Evolutionary conservation across 257 asterid species (phyloP).

Genomic region (Solanum medicagineum): DNA sequence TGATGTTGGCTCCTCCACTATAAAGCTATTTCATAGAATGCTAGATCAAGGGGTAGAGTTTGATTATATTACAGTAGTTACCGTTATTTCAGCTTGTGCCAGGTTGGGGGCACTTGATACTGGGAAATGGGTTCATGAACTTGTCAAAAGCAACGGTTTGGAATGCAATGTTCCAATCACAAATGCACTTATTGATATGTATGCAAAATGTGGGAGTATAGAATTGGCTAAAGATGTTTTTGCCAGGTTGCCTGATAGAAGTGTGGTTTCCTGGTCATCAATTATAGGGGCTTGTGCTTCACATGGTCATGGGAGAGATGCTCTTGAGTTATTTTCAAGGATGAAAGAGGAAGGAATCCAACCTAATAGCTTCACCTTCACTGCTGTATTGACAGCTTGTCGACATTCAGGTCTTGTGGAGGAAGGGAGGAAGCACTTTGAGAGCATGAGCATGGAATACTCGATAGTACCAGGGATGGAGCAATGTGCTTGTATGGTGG

Average conservation of each 20-base stretch:
- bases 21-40: conserved; percentile 5
- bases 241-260: neutral
- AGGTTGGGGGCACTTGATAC: conserved; percentile 5
- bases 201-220: conserved; percentile 13
- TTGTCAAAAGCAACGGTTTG: neutral
- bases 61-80: conserved; percentile 7
- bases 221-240: conserved; percentile 3
- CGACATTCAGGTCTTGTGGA: conserved; percentile 10
- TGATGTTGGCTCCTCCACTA: neutral
- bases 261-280: conserved; percentile 9
- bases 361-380: conserved; percentile 9
- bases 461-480: conserved; percentile 3
- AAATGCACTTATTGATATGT: conserved; percentile 12
- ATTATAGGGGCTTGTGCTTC: conserved; percentile 10
- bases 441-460: conserved; percentile 6
- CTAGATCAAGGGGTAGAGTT: neutral
- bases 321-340: conserved; percentile 1
- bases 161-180: conserved; percentile 1
- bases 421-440: conserved; percentile 10
- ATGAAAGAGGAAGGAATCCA: conserved; percentile 7
- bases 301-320: conserved; percentile 8
- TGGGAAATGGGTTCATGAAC: conserved; percentile 9
- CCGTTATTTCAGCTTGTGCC: conserved; percentile 13
- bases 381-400: conserved; percentile 11
- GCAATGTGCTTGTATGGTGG: conserved; percentile 4